Evolutionary conservation across 2,329 filamentous ascomycete genomes (phyloP).

Genomic region (Blastomyces gilchristii): DNA sequence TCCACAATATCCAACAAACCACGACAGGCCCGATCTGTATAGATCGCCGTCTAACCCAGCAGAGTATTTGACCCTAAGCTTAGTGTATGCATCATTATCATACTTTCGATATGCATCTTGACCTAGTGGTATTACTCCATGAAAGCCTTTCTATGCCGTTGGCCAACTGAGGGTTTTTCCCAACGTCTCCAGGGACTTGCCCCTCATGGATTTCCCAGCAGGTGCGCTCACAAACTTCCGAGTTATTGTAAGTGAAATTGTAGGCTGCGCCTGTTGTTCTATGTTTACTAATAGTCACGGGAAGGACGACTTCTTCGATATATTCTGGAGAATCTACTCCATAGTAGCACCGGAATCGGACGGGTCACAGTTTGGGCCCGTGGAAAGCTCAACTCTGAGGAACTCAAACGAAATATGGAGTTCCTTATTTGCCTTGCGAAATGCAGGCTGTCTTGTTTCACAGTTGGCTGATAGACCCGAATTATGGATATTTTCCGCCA

Average conservation of each 20-base stretch:
- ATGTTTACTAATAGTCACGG: slow-evolving; percentile 17
- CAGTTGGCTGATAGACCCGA: slow-evolving; percentile 30
- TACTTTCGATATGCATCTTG: slow-evolving; percentile 4
- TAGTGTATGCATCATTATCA: background rate
- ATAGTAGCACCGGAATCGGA: slow-evolving; percentile 11
- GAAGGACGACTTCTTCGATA: slow-evolving; percentile 35
- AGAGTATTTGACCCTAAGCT: background rate
- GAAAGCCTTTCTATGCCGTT: background rate
- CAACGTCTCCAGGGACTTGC: background rate
- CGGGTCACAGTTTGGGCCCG: slow-evolving; percentile 22
- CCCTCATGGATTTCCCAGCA: slow-evolving; percentile 37
- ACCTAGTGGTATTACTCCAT: background rate
- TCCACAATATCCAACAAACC: background rate
- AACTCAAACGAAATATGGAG: slow-evolving; percentile 26
- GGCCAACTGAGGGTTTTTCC: background rate
- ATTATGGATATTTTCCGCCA: slow-evolving; percentile 33
- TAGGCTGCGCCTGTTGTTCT: background rate
- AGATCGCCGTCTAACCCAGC: background rate
- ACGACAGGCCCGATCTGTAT: background rate
- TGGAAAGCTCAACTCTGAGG: background rate
- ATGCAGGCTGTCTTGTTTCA: slow-evolving; percentile 30
- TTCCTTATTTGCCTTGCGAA: slow-evolving; percentile 29
- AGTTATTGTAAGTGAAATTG: slow-evolving; percentile 29
- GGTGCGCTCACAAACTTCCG: slow-evolving; percentile 34
- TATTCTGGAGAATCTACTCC: slow-evolving; percentile 31